Conservation (phyloP, 2,329 filamentous ascomycete species). For the Epichloe brachyelytri region DNA sequence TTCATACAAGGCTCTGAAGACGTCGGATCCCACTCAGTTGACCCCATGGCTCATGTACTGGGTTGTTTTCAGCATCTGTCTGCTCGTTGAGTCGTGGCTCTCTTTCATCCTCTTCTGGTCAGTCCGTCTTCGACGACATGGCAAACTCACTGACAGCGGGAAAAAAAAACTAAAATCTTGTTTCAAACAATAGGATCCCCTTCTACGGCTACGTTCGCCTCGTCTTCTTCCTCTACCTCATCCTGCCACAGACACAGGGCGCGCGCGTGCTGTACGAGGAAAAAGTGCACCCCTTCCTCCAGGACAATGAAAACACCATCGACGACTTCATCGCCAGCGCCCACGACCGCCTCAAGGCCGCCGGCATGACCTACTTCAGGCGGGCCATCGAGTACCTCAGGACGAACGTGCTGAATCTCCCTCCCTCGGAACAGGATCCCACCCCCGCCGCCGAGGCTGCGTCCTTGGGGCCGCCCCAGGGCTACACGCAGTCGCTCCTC, state of each 20-base stretch:
- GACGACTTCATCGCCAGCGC: constrained; percentile 76
- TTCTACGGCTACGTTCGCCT: constrained; percentile 91
- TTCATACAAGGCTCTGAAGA: constrained; percentile 95
- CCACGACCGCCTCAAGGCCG: constrained; percentile 64
- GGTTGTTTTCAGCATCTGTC: constrained; percentile 74
- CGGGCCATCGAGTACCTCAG: constrained; percentile 58
- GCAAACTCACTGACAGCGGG: no score
- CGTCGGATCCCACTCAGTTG: constrained; percentile 74
- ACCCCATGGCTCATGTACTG: constrained; percentile 99
- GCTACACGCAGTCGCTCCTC: constrained; percentile 71
- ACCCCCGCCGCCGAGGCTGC: constrained; percentile 28
- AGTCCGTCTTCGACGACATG: constrained; percentile 8
- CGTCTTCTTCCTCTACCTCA: constrained; percentile 79
- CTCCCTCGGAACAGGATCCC: constrained; percentile 16
- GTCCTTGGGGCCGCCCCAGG: constrained; percentile 30
- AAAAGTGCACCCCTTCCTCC: constrained; percentile 77
- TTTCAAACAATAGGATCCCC: constrained; percentile 49
- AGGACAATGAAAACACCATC: constrained; percentile 76
- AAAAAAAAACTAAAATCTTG: not conserved
- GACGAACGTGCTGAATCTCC: constrained; percentile 67
- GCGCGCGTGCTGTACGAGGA: constrained; percentile 74
- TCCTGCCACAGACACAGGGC: constrained; percentile 94
- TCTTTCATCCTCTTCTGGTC: constrained; percentile 77
- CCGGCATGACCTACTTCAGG: constrained; percentile 65
- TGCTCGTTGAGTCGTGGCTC: constrained; percentile 76